Conservation (phyloP, 2,329 filamentous ascomycete genomes). For the Fusarium euwallaceae region DNA sequence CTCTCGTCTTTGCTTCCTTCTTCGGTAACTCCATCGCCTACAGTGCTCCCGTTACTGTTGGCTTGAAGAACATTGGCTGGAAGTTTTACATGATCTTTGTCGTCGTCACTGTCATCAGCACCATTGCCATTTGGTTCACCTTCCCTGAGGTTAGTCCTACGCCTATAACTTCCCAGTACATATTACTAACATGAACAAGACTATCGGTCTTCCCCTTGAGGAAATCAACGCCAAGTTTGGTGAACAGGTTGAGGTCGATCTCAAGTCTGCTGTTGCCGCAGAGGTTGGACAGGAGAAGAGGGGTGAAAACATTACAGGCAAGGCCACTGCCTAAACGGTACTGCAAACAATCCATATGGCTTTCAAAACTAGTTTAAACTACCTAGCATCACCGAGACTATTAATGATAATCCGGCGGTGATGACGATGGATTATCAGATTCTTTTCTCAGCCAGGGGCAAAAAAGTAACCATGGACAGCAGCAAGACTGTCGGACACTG, state of each 20-base stretch:
- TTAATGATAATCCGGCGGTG: background rate
- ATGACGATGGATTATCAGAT: background rate
- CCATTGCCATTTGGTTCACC: slow-evolving; percentile 45
- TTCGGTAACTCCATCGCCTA: slow-evolving; percentile 25
- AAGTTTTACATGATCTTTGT: slow-evolving; percentile 44
- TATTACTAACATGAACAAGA: background rate
- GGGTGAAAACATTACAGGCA: background rate
- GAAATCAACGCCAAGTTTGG: slow-evolving; percentile 37
- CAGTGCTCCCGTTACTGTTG: slow-evolving; percentile 30
- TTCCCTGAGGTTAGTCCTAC: slow-evolving; percentile 29
- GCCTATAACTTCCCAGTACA: accelerated
- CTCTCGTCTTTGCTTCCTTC: background rate
- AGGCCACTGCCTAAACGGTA: background rate
- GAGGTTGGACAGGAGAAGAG: slow-evolving; percentile 13
- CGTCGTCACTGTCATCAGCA: slow-evolving; percentile 24
- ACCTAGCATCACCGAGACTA: background rate
- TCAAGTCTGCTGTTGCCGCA: slow-evolving; percentile 23
- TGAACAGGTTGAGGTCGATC: slow-evolving; percentile 30
- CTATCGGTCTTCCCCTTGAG: slow-evolving; percentile 25
- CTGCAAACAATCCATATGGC: background rate
- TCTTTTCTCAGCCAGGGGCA: background rate
- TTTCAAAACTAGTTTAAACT: background rate
- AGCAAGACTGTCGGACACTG: background rate
- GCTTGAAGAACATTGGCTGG: slow-evolving; percentile 39
- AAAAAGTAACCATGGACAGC: background rate